phyloP scores from a whole-genome alignment of 441 rosid genomes.

The Eutrema salsugineum region DNA sequence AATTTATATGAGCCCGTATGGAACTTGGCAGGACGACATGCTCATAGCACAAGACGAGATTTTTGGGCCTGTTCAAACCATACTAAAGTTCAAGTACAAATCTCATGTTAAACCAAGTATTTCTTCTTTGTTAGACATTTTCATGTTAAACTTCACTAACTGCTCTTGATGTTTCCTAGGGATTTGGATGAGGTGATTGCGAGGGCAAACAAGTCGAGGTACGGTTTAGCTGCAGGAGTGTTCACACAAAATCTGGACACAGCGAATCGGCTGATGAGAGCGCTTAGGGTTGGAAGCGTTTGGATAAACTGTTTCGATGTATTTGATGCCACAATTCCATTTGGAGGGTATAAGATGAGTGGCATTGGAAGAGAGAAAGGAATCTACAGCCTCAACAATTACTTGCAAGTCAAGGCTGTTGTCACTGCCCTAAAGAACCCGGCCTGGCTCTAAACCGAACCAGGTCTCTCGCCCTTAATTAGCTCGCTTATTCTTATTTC shows the following conservation, averaged over 20 bases:
- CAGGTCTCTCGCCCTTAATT: not conserved
- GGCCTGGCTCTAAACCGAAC: constrained; percentile 57
- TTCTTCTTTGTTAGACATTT: not conserved
- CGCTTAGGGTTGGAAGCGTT: constrained; percentile 56
- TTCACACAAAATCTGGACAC: constrained; percentile 68
- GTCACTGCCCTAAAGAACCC: constrained; percentile 71
- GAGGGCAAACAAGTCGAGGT: constrained; percentile 52
- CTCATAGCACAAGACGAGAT: constrained; percentile 80
- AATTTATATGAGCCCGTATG: not conserved
- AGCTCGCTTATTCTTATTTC: not conserved
- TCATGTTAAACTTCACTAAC: not conserved
- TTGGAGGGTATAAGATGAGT: constrained; percentile 87
- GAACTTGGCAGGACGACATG: constrained; percentile 68
- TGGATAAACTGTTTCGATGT: constrained; percentile 69
- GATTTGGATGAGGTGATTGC: constrained; percentile 63
- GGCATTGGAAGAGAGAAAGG: constrained; percentile 79
- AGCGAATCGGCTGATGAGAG: constrained; percentile 58
- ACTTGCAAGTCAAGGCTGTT: constrained; percentile 82
- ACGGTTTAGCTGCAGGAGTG: constrained; percentile 71
- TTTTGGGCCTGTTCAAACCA: constrained; percentile 85
- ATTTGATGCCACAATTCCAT: constrained; percentile 63
- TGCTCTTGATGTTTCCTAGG: constrained; percentile 35
- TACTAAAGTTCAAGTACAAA: constrained; percentile 66
- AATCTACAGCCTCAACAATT: constrained; percentile 52
- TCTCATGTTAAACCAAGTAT: not conserved